A percentile compares a stretch with the other conserved stretches of the same genome.
phyloP scores from a whole-genome alignment of 2,329 filamentous ascomycete species.

The Colletotrichum sp. region DNA sequence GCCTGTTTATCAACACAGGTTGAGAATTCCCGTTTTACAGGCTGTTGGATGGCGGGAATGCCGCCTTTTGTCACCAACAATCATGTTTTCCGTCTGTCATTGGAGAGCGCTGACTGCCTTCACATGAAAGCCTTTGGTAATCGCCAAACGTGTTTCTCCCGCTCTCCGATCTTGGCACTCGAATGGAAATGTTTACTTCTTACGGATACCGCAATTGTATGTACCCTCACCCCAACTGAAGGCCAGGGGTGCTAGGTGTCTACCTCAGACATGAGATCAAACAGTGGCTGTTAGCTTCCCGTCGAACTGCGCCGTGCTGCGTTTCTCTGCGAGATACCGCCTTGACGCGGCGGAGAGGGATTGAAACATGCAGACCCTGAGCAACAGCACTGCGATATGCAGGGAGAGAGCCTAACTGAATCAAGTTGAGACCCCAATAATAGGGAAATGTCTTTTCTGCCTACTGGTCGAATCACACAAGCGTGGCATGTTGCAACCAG shows the following conservation, averaged over 20 bases:
- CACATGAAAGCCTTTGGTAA: background rate
- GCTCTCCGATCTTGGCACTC: background rate
- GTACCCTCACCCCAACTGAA: background rate
- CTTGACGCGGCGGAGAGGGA: background rate
- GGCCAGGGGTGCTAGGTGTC: background rate
- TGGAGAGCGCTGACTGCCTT: background rate
- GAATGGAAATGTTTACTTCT: background rate
- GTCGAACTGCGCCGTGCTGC: background rate
- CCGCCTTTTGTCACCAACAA: background rate
- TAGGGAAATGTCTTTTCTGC: background rate
- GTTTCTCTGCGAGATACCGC: background rate
- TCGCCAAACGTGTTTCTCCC: background rate
- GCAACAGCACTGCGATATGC: background rate
- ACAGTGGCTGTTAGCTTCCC: background rate
- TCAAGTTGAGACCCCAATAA: background rate
- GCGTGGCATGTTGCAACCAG: background rate
- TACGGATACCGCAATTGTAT: background rate
- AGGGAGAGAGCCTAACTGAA: background rate
- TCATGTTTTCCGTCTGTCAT: background rate
- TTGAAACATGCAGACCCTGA: constrained; percentile 11
- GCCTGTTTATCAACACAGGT: background rate
- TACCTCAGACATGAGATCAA: background rate
- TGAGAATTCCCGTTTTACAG: background rate
- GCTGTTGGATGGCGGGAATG: background rate
- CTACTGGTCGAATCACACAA: background rate